These are phyloP conservation scores for Gossypium trilobum DNA, from an alignment of 441 rosid species.

Conservation along the genomic window DNA sequence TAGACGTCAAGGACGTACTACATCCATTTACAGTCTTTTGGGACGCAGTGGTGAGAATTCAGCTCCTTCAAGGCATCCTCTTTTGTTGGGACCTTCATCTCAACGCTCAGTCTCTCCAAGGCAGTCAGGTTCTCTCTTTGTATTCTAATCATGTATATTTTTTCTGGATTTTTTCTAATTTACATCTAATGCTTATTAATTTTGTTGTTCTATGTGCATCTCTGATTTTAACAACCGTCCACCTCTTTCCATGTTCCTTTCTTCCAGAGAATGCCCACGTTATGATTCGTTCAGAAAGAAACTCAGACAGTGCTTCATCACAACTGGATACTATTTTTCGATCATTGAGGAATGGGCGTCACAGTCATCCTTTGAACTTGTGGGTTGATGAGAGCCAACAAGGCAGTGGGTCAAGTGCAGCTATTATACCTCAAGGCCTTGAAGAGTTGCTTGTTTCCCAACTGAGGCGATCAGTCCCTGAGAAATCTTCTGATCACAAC, in stretches of 20 bases:
- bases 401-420: conserved; percentile 62
- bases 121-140: conserved; percentile 46
- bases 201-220: conserved; percentile 9
- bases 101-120: conserved; percentile 35
- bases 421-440: conserved; percentile 74
- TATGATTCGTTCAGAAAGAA: conserved; percentile 46
- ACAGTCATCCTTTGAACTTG: conserved; percentile 77
- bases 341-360: conserved; percentile 81
- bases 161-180: background rate
- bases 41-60: conserved; percentile 67
- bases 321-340: conserved; percentile 81
- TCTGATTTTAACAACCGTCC: conserved; percentile 9
- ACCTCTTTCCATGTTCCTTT: background rate
- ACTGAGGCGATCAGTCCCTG: conserved; percentile 60
- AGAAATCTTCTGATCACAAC: conserved; percentile 52
- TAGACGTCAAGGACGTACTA: conserved; percentile 89
- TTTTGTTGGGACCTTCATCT: conserved; percentile 59
- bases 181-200: background rate
- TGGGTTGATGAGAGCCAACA: conserved; percentile 92
- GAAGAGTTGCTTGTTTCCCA: conserved; percentile 93
- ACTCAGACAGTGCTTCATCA: conserved; percentile 39
- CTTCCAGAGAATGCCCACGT: conserved; percentile 46
- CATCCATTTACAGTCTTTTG: conserved; percentile 89
- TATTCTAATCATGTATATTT: background rate
- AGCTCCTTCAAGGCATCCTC: conserved; percentile 79